A percentile compares a stretch with the other conserved stretches of the same genome.
Evolutionary conservation across 768 basidiomycete species (phyloP).

Genomic region (Rhizopogon vesiculosus): DNA sequence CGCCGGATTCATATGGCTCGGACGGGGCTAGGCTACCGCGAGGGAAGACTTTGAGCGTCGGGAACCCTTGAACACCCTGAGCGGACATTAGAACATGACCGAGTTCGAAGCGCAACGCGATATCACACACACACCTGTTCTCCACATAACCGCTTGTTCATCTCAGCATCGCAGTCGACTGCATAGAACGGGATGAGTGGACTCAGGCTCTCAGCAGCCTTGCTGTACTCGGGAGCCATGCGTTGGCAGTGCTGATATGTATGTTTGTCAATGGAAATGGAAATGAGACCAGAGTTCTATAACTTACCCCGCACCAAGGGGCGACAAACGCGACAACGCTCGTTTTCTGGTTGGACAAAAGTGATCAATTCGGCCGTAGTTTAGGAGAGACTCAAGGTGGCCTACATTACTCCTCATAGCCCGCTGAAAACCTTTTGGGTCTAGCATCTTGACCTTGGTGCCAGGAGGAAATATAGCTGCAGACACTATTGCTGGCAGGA

Average conservation of each 20-base stretch:
- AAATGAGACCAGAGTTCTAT: background rate
- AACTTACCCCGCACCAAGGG: conserved; percentile 86
- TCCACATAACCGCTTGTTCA: conserved; percentile 78
- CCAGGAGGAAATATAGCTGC: conserved; percentile 46
- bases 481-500: conserved; percentile 32
- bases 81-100: background rate
- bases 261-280: background rate
- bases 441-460: conserved; percentile 68
- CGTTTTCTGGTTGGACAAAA: conserved; percentile 47
- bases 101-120: background rate
- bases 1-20: conserved; percentile 59
- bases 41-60: conserved; percentile 90
- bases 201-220: conserved; percentile 71
- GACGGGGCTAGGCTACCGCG: conserved; percentile 61
- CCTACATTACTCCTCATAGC: conserved; percentile 74
- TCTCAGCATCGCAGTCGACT: conserved; percentile 84
- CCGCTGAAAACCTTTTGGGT: conserved; percentile 63
- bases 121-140: conserved; percentile 48
- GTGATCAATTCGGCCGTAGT: background rate
- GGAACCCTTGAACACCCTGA: conserved; percentile 83
- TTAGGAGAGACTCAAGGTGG: conserved; percentile 4
- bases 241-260: conserved; percentile 70
- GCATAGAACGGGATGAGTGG: conserved; percentile 88
- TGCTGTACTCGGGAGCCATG: conserved; percentile 81
- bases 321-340: conserved; percentile 87